Conservation (phyloP, 495 filamentous ascomycete species). For the Clohesyomyces aquaticus region DNA sequence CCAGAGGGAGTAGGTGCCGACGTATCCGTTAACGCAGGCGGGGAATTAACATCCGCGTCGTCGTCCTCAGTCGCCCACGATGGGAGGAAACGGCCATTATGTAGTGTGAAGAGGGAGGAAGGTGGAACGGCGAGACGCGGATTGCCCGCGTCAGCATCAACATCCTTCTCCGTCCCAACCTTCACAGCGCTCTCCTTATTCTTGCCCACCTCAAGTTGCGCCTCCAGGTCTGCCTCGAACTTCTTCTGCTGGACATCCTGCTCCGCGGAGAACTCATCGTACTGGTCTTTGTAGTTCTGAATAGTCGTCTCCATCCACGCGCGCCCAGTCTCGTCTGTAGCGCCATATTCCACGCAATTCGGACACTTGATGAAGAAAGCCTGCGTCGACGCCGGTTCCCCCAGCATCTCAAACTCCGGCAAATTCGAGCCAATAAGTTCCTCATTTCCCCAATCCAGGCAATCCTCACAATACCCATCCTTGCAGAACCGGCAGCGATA, state of each 20-base stretch:
- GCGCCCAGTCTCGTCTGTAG: conserved; percentile 17
- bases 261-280: conserved; percentile 10
- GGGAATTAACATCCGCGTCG: conserved; percentile 15
- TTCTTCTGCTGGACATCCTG: conserved; percentile 11
- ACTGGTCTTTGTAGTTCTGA: conserved; percentile 17
- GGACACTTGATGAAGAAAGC: conserved; percentile 60
- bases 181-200: conserved; percentile 1
- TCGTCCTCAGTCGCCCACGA: too few species aligned
- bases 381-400: conserved; percentile 49
- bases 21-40: conserved; percentile 25
- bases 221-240: conserved; percentile 20
- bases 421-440: conserved; percentile 57
- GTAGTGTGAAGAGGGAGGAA: too few species aligned
- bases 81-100: too few species aligned
- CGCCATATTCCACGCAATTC: conserved; percentile 1
- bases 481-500: conserved; percentile 63
- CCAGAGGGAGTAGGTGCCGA: conserved; percentile 16
- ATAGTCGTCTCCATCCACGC: conserved; percentile 22
- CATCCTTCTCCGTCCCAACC: too few species aligned
- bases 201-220: conserved; percentile 4
- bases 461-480: conserved; percentile 64
- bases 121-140: too few species aligned
- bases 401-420: conserved; percentile 56
- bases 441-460: conserved; percentile 59
- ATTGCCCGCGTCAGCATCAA: too few species aligned